Conservation (phyloP, 768 basidiomycete species). For the Exsudoporus frostii region DNA sequence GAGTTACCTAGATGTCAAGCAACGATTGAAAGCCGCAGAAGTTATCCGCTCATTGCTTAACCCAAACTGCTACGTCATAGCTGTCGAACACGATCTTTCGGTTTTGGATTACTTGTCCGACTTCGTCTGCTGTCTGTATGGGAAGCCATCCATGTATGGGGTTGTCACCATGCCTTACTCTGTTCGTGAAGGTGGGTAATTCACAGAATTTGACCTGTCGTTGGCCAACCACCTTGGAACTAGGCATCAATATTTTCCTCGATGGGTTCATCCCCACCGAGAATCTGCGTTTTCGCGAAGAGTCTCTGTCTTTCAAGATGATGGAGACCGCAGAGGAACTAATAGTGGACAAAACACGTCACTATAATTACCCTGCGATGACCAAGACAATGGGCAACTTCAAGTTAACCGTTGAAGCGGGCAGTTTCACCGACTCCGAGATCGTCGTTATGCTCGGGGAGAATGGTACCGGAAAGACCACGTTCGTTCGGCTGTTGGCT, state of each 20-base stretch:
- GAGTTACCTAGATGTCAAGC: constrained; percentile 94
- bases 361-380: constrained; percentile 93
- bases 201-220: neutral
- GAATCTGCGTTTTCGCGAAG: constrained; percentile 96
- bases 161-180: constrained; percentile 99
- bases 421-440: constrained; percentile 97
- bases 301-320: constrained; percentile 96
- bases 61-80: constrained; percentile 88
- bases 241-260: constrained; percentile 99
- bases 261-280: constrained; percentile 99
- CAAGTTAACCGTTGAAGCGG: constrained; percentile 89
- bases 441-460: constrained; percentile 99
- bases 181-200: constrained; percentile 82
- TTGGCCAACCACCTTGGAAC: neutral
- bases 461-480: constrained; percentile 99
- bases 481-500: constrained; percentile 91
- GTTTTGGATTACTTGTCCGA: constrained; percentile 98
- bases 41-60: constrained; percentile 86
- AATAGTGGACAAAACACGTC: constrained; percentile 78
- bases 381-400: constrained; percentile 93
- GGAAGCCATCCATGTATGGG: constrained; percentile 95
- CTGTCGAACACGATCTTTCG: constrained; percentile 98
- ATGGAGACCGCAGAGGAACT: constrained; percentile 93
- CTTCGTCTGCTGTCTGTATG: constrained; percentile 96
- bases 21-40: constrained; percentile 91